Evolutionary conservation across 441 rosid species (phyloP).

Genomic region (Adansonia gregorii): DNA sequence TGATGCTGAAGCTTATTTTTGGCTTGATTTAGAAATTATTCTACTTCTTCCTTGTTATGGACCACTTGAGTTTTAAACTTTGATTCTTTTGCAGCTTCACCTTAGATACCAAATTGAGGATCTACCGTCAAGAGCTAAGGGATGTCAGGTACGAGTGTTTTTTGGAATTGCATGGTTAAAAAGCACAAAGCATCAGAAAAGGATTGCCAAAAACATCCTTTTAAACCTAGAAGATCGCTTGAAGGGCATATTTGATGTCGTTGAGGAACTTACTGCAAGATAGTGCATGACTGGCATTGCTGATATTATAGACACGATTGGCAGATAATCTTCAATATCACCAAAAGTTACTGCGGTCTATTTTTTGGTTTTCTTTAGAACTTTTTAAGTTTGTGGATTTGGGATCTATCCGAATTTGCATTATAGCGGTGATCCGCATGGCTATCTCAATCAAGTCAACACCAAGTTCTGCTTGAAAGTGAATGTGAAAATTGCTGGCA

Average conservation of each 20-base stretch:
- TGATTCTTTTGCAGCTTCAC: slow-evolving; percentile 61
- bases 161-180: slow-evolving; percentile 88
- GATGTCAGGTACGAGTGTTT: slow-evolving; percentile 59
- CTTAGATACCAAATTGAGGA: slow-evolving; percentile 86
- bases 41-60: slow-evolving; percentile 4
- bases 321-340: neutral
- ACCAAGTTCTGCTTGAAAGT: neutral
- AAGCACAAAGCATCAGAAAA: slow-evolving; percentile 77
- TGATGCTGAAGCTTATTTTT: neutral
- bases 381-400: slow-evolving; percentile 10
- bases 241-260: slow-evolving; percentile 57
- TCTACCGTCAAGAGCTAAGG: slow-evolving; percentile 53
- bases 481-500: neutral
- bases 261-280: slow-evolving; percentile 66
- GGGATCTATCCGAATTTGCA: slow-evolving; percentile 14
- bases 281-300: slow-evolving; percentile 30
- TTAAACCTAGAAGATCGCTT: slow-evolving; percentile 69
- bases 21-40: slow-evolving; percentile 7
- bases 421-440: neutral
- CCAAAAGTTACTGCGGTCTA: neutral
- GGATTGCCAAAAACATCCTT: slow-evolving; percentile 71
- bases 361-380: neutral
- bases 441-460: neutral
- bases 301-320: slow-evolving; percentile 7
- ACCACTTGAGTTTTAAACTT: slow-evolving; percentile 16